A percentile compares a stretch with the other conserved stretches of the same genome.
These are phyloP conservation scores for Tulasnella sp. DNA, from an alignment of 768 basidiomycete species.

Conservation along the genomic window DNA sequence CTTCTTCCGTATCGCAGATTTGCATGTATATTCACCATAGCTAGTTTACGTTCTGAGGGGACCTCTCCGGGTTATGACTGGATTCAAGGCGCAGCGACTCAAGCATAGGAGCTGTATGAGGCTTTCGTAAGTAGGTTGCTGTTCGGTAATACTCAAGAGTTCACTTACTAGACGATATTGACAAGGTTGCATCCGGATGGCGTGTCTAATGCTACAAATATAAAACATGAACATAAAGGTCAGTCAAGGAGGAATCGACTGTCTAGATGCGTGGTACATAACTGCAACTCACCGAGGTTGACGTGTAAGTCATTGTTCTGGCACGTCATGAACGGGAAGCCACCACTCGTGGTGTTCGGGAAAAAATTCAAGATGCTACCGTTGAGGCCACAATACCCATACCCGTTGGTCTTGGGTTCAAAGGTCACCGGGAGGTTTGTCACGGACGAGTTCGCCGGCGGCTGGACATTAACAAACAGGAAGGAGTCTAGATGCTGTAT, in stretches of 20 bases:
- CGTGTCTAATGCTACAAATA: constrained; percentile 34
- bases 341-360: constrained; percentile 34
- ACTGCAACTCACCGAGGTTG: constrained; percentile 40
- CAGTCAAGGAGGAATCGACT: not conserved
- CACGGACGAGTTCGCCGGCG: constrained; percentile 36
- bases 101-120: too few relatives aligned
- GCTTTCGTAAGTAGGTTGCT: too few relatives aligned
- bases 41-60: too few relatives aligned
- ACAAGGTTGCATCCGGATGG: constrained; percentile 42
- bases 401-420: constrained; percentile 38
- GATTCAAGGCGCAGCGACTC: too few relatives aligned
- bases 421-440: constrained; percentile 42
- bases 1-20: too few relatives aligned
- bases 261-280: not conserved
- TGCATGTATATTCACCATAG: too few relatives aligned
- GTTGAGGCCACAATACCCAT: constrained; percentile 41
- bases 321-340: constrained; percentile 47
- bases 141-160: too few relatives aligned
- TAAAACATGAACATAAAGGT: constrained; percentile 25
- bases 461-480: constrained; percentile 40
- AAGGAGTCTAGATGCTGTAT: constrained; percentile 1
- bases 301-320: constrained; percentile 42
- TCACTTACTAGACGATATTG: too few relatives aligned
- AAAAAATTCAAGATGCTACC: constrained; percentile 48
- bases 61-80: too few relatives aligned